Evolutionary conservation across 345 rosid species (phyloP), one percentile per base, ranked within the genome.

Genomic region (Syzygium grande): DNA sequence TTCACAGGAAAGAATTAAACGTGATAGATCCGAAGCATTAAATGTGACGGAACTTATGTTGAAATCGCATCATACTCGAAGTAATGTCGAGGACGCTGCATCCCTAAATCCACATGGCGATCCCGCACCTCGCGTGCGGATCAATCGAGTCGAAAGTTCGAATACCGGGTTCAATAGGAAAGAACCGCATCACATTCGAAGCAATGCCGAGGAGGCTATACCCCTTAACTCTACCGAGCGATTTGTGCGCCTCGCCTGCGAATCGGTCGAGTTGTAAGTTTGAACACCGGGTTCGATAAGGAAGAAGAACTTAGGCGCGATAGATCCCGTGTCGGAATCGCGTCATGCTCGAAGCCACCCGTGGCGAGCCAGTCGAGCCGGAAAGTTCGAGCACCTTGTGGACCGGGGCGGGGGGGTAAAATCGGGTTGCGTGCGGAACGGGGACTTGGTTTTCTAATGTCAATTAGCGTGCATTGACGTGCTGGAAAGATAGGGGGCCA

Each of bases 91-190:
- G 0, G 12, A 65, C 1, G 22, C 17, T 16, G 16, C 15, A 34
- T 0, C 22, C 11, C 3, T 7, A 7, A n/a, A 7, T 14, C 21
- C 2, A n/a, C 0, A 3, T 0, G 19, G 1, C 29, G 9, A 63
- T 63, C 14, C 4, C 34, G 2, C 4, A 0, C 16, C 16, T 27
- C 16, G 53, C 53, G 4, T 3, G 1, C 15, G 5, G 46, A 9
- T 51, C 52, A 51, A 8, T 21, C 11, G 59, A 55, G 5, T 7
- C 11, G 25, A 22, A 21, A 3, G 1, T 55, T 55, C 9, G 59
- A 55, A 2, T 54, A 19, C 9, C 27, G 2, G 0, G 4, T 30
- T 65, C 9, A 65, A 73, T 19, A 17, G 7, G 23, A 34, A 30
- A 68, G 11, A 38, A 34, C 19, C 1, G 4, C 13, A 9, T 34